Evolutionary conservation across 495 filamentous ascomycete species (phyloP), one percentile per base, ranked within the genome.

Genomic region (Letharia lupina): DNA sequence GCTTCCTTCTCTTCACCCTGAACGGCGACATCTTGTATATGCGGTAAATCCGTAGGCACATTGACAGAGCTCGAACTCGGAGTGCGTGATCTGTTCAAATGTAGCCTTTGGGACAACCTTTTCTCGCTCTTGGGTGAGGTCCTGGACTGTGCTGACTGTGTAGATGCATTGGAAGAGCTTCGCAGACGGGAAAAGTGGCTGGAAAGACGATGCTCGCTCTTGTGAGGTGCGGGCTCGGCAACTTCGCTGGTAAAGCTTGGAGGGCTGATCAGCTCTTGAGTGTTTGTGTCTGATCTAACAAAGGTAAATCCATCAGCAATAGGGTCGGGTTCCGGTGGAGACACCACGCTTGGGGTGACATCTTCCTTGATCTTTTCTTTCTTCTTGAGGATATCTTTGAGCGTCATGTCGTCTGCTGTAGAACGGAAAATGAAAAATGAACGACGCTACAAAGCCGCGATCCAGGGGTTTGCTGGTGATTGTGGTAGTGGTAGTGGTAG

Each of bases 271-370:
- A 88, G 76, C 75, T 96, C 91, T 73, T 91, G 83, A 3, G 86
- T 86, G 63, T 86, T 79, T 16, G 93, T 96, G 73, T 93, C 91
- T 66, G 88, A 87, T 54, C 93, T 86, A 68, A 95, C 81, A 80
- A 98, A 89, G 65, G 81, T 91, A 78, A 97, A 89, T 72, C 88
- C 85, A 64, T 90, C 89, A 72, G 77, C 66, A 68, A 74, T 63
- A 69, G 64, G 64, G 70, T 59, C 48, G 69, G 67, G 62, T 66
- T 70, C 67, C 69, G 71, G 67, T 74, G 74, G 67, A 69, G 71
- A 47, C 69, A 63, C 58, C 16, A 58, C 62, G 23, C 70, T 41
- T 33, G 57, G 58, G 18, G 67, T 57, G 57, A 74, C 72, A 65
- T 73, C 70, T 47, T 79, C 73, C 52, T 71, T 77, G 59, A 81